Evolutionary conservation across 2,329 filamentous ascomycete genomes (phyloP).

Genomic region (Acarospora socialis): DNA sequence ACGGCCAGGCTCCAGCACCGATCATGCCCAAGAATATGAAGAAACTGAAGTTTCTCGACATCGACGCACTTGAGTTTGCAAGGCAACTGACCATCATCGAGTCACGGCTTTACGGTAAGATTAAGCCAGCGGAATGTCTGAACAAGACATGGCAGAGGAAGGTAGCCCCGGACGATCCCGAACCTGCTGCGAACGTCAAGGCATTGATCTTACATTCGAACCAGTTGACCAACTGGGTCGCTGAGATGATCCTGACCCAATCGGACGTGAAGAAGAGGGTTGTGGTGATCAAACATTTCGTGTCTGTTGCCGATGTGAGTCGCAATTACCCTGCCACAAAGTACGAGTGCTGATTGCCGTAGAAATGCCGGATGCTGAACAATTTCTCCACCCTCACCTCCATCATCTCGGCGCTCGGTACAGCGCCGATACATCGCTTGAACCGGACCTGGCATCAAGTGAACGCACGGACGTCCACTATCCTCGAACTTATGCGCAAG

Average conservation of each 20-base stretch:
- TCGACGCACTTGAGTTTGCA: conserved; percentile 92
- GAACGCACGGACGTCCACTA: conserved; percentile 64
- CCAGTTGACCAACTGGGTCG: conserved; percentile 98
- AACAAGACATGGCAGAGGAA: conserved; percentile 99
- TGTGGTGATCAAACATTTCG: conserved; percentile 96
- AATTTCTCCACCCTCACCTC: conserved; percentile 97
- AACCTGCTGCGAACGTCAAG: conserved; percentile 88
- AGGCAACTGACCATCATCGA: conserved; percentile 95
- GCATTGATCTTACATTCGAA: conserved; percentile 95
- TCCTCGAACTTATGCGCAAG: conserved; percentile 79
- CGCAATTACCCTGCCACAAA: conserved; percentile 2
- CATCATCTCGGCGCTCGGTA: conserved; percentile 90
- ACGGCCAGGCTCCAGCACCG: conserved; percentile 65
- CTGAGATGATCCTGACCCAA: conserved; percentile 95
- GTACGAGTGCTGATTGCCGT: conserved; percentile 16
- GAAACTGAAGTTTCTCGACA: conserved; percentile 96
- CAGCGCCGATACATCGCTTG: conserved; percentile 84
- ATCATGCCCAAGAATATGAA: conserved; percentile 99
- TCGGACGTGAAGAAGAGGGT: conserved; percentile 90
- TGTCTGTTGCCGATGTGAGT: conserved; percentile 85
- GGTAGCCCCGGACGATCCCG: conserved; percentile 61
- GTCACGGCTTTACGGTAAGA: conserved; percentile 85
- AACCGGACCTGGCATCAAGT: conserved; percentile 92
- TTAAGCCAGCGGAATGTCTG: conserved; percentile 87
- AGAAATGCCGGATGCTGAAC: conserved; percentile 90